Evolutionary conservation across 176 grass and related monocot species (phyloP).

Genomic region (Hordeum marinum): DNA sequence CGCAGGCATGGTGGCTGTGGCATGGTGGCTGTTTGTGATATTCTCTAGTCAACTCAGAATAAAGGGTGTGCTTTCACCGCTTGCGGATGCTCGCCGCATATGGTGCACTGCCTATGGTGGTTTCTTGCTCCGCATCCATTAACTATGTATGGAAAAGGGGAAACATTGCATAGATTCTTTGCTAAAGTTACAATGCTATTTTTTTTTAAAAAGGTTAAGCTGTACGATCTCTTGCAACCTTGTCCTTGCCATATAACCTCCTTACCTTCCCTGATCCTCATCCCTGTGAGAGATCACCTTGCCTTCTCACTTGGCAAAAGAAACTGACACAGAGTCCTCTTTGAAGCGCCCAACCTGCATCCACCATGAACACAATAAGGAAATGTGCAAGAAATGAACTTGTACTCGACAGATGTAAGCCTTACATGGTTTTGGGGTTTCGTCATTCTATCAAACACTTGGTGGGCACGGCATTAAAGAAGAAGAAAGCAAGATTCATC

Average conservation of each 20-base stretch:
- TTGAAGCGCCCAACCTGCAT: slow-evolving; percentile 13
- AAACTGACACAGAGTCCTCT: background rate
- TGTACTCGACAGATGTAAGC: background rate
- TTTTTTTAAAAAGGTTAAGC: background rate
- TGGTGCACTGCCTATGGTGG: slow-evolving; percentile 28
- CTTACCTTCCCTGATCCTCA: background rate
- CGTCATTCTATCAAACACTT: slow-evolving; percentile 14
- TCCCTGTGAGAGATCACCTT: slow-evolving; percentile 4
- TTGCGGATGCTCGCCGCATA: slow-evolving; percentile 39
- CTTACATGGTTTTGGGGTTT: background rate
- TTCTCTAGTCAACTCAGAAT: slow-evolving; percentile 42
- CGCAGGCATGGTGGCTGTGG: background rate
- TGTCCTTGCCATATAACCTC: slow-evolving; percentile 23
- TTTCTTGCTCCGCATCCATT: slow-evolving; percentile 11
- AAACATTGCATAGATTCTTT: slow-evolving; percentile 24
- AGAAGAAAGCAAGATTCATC: background rate
- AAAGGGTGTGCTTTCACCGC: slow-evolving; percentile 29
- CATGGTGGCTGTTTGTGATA: background rate
- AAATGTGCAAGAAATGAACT: background rate
- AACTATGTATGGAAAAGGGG: slow-evolving; percentile 15
- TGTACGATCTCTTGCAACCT: background rate
- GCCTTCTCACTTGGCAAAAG: slow-evolving; percentile 4
- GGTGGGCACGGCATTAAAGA: slow-evolving; percentile 12
- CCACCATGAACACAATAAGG: slow-evolving; percentile 16
- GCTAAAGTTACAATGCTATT: slow-evolving; percentile 20